Base-by-base conservation (phyloP, 768 basidiomycete genomes). In the Termitomyces sp. region DNA sequence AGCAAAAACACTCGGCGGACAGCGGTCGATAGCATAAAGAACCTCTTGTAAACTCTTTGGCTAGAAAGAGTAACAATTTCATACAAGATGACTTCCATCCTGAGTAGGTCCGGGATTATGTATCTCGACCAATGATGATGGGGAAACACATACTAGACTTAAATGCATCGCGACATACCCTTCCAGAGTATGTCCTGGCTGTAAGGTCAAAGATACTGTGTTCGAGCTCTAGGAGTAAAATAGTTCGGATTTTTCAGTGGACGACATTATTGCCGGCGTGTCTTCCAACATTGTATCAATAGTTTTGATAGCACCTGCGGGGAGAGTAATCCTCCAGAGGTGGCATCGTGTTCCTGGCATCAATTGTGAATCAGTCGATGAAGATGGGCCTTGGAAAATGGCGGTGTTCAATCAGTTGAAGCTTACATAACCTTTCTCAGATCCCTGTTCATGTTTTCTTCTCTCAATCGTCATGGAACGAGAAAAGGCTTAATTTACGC, bases 201-300 rank as follows among this genome's bases (percentile, higher is more conserved):
- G 67, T 57, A 38, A 62, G 53, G 58, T 67, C 66, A n/a, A 68
- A 62, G 17, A 67, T 67, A 28, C 60, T 56, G n/a, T 63, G 62
- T 51, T 66, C 65, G 12, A 68, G 62, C 44, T 68, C 65, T 4
- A 64, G 63, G 5, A 66, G 65, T 43, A 67, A 55, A 59, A 49
- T 33, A 61, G 63, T 37, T 43, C 42, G 44, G 40, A n/a, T 23
- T 55, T 35, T 17, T 33, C 37, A 50, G 38, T 37, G 12, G 26
- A 10, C 56, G 11, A 23, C 49, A 50, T 54, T n/a, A 31, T 31
- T 40, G 9, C 11, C 49, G 10, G 30, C 30, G 11, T 3, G n/a
- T 0, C 40, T 17, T 52, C 28, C 17, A 53, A 31, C 14, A 23
- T 5, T 6, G 11, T 28, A n/a, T 38, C 17, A 8, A n/a, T 17